Evolutionary conservation across 2,329 filamentous ascomycete species (phyloP).

Genomic region (Xylaria sp.): DNA sequence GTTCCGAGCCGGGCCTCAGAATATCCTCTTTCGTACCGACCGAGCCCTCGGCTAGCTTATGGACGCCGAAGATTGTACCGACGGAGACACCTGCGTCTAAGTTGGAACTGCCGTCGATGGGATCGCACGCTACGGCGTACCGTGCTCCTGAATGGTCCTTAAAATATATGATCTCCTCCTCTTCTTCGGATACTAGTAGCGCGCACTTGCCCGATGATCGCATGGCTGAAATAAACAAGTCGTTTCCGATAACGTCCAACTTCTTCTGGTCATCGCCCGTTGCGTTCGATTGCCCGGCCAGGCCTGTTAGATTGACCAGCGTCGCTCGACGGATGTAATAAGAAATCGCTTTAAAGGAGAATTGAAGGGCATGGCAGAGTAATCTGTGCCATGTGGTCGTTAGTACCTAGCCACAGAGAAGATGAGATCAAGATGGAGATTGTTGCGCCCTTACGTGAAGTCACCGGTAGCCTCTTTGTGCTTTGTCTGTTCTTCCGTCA

Average conservation of each 20-base stretch:
- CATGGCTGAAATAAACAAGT: conserved; percentile 97
- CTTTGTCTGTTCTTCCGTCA: conserved; percentile 95
- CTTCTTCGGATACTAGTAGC: conserved; percentile 96
- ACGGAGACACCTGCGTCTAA: conserved; percentile 97
- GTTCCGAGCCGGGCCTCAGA: conserved; percentile 86
- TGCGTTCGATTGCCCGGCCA: conserved; percentile 92
- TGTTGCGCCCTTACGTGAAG: conserved; percentile 81
- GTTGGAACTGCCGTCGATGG: conserved; percentile 98
- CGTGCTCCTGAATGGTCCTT: conserved; percentile 77
- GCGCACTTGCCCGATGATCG: conserved; percentile 89
- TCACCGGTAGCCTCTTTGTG: conserved; percentile 96
- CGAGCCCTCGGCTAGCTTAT: conserved; percentile 83
- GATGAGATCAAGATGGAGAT: not conserved
- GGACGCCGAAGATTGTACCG: conserved; percentile 95
- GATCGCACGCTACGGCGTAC: conserved; percentile 96
- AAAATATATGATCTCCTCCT: conserved; percentile 92
- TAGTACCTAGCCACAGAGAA: conserved; percentile 15
- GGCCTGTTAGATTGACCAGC: conserved; percentile 92
- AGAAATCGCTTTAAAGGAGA: conserved; percentile 99
- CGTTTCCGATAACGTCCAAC: conserved; percentile 98
- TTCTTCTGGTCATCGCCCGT: conserved; percentile 99
- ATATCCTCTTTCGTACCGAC: conserved; percentile 84
- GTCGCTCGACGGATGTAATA: conserved; percentile 98
- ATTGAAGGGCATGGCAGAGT: conserved; percentile 96
- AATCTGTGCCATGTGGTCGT: conserved; percentile 65